Evolutionary conservation across 495 filamentous ascomycete species (phyloP), one percentile per base, ranked within the genome.

Genomic region (Penicillium flavigenum): DNA sequence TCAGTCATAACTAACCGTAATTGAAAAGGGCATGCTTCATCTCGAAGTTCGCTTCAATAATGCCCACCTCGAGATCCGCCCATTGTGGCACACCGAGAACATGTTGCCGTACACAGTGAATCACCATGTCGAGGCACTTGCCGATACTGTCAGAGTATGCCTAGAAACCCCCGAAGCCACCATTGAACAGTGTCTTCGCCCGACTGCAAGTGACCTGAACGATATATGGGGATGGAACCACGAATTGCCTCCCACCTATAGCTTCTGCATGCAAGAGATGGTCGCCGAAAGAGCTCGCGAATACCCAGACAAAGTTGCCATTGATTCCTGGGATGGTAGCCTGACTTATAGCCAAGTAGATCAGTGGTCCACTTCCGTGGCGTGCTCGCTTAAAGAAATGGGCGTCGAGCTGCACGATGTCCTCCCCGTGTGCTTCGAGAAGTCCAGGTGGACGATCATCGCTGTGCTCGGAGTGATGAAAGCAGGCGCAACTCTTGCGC

Each of bases 291-390:
- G 75, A 29, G 68, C 72, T 11, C 58, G 51, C 4, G 50, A 61
- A 31, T 51, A 62, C 8, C 74, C 78, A 4, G 56, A 74, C 3
- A 69, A 74, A 31, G 54, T 59, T 4, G 79, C 74, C 0, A 72
- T 82, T 20, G 59, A 56, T n/a, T 76, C 78, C 0, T 80, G 77
- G 74, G 80, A 83, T 57, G 76, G 75, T 24, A 58, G 61, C 7
- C 63, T 82, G 34, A 79, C 78, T 8, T 81, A 81, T 54, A 45
- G 48, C 12, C 59, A 82, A 54, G 57, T 83, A 6, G 72, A 81
- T 20, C 46, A 58, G 5, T 69, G 71, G 47, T 74, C 75, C 8
- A 66, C 70, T 6, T 53, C 51, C 12, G 53, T 76, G 5, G 76
- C 74, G 4, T 31, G 24, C 14, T 51, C 47, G 2, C 61, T 79